Conservation (phyloP, 2,329 filamentous ascomycete genomes). For the Chrysosphaeria jannelii region DNA sequence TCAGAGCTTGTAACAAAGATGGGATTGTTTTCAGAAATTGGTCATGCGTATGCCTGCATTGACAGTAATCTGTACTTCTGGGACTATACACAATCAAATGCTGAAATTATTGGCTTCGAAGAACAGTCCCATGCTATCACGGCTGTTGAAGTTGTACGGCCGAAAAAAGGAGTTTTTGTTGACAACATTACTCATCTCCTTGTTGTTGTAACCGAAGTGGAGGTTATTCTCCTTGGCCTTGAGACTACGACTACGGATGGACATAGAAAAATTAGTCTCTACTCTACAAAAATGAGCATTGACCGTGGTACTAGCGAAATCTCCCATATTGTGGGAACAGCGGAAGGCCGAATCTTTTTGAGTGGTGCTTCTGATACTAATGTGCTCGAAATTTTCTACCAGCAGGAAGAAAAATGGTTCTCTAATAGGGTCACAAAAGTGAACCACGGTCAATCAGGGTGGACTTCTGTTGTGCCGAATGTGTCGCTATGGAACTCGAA, state of each 20-base stretch:
- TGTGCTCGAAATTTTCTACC: slow-evolving; percentile 80
- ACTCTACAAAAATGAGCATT: slow-evolving; percentile 65
- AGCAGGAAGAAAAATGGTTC: slow-evolving; percentile 95
- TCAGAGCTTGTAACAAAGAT: slow-evolving; percentile 73
- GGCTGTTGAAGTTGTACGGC: slow-evolving; percentile 62
- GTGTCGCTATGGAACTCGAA: slow-evolving; percentile 18
- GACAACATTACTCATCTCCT: slow-evolving; percentile 62
- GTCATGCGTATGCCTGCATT: slow-evolving; percentile 84
- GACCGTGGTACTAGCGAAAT: slow-evolving; percentile 50
- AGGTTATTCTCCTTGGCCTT: slow-evolving; percentile 74
- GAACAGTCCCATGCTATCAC: slow-evolving; percentile 71
- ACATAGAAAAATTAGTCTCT: slow-evolving; percentile 44
- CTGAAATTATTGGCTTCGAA: slow-evolving; percentile 75
- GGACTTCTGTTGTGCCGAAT: slow-evolving; percentile 29
- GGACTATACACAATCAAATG: slow-evolving; percentile 87
- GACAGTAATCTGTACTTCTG: slow-evolving; percentile 91
- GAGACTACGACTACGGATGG: slow-evolving; percentile 35
- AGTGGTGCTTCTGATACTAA: slow-evolving; percentile 55
- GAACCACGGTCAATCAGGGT: slow-evolving; percentile 54
- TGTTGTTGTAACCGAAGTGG: slow-evolving; percentile 59
- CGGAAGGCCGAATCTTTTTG: slow-evolving; percentile 80
- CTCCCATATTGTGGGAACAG: slow-evolving; percentile 49
- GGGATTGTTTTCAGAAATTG: slow-evolving; percentile 82
- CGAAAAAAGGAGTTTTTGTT: slow-evolving; percentile 68
- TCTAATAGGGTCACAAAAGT: slow-evolving; percentile 62